Conservation (phyloP, 2,329 filamentous ascomycete species). For the Elsinoe fawcettii region DNA sequence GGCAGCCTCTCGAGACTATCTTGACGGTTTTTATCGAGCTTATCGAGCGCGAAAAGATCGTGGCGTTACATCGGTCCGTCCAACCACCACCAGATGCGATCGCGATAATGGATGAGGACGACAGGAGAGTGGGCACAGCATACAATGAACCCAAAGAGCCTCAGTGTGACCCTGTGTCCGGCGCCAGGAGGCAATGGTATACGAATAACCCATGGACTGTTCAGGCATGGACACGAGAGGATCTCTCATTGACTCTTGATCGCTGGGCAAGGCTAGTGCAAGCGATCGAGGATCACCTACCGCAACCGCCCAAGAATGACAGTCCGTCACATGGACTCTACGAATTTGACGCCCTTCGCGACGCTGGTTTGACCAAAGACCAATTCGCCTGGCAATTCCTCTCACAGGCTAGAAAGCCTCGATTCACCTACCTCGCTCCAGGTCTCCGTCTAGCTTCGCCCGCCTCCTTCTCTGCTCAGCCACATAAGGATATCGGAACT, state of each 20-base stretch:
- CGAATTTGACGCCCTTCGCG: constrained; percentile 22
- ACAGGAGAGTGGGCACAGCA: not conserved
- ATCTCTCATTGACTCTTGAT: constrained; percentile 25
- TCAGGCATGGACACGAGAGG: constrained; percentile 27
- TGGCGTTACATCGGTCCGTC: constrained; percentile 25
- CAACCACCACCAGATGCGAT: not conserved
- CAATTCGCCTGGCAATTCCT: constrained; percentile 28
- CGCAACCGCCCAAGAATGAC: constrained; percentile 15
- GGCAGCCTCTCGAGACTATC: constrained; percentile 30
- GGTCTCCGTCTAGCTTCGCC: constrained; percentile 28
- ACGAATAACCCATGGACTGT: constrained; percentile 28
- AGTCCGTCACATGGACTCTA: too few relatives aligned
- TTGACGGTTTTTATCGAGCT: constrained; percentile 30
- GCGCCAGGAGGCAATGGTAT: constrained; percentile 15
- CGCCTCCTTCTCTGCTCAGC: constrained; percentile 29
- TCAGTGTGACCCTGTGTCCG: not conserved
- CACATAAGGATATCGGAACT: constrained; percentile 28
- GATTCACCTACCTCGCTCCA: constrained; percentile 28
- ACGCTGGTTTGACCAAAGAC: constrained; percentile 12
- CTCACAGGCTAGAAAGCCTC: constrained; percentile 24
- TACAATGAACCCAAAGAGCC: not conserved
- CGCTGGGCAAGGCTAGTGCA: constrained; percentile 26
- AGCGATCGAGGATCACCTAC: constrained; percentile 23
- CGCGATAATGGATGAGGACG: constrained; percentile 12
- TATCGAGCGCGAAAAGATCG: constrained; percentile 29